Base-by-base conservation (phyloP, 805 yeast genomes). In the Saturnispora galanensis region DNA sequence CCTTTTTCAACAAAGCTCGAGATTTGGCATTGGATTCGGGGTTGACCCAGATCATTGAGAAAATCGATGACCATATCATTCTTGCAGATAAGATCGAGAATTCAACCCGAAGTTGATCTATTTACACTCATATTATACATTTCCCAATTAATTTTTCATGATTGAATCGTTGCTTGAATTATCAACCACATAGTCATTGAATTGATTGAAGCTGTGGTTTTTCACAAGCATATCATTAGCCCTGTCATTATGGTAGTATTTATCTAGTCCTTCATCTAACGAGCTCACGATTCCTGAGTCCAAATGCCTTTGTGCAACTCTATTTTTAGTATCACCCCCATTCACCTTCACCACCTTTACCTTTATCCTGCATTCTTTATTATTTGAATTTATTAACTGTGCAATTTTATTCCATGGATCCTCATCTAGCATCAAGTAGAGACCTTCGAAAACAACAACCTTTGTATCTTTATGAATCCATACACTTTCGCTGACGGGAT, bases 371-470 rank as follows among this genome's bases (percentile, higher is more conserved):
- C n/a, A 31, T n/a, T 10, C 17, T 9, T 13, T 41, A 17, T 45
- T 37, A 28, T n/a, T 26, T 7, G 4, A 18, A 18, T 33, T 61
- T 30, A 73, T 65, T 18, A 63, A 53, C 7, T 53, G 42, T 2
- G 67, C 55, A 18, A 83, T 71, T 15, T 63, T 58, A 42, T 55
- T 46, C 95, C 95, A 87, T 11, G 74, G 74, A 4, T 69, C 74
- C 33, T 73, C 73, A 31, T 72, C 57, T 42, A 85, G 64, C 36
- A 79, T 69, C 9, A 87, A 65, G 57, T 88, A 87, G 39, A 81
- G 67, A 0, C 96, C 96, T 57, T 87, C 96, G 33, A 85, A 55
- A 3, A 87, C 69, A 4, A 87, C 60, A 1, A 86, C 71, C 46
- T 76, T 64, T 3, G 76, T 68, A 8, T 41, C 35, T 10, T 30